phyloP scores from a whole-genome alignment of 106 monocot genomes.

The Gastrodia elata region DNA sequence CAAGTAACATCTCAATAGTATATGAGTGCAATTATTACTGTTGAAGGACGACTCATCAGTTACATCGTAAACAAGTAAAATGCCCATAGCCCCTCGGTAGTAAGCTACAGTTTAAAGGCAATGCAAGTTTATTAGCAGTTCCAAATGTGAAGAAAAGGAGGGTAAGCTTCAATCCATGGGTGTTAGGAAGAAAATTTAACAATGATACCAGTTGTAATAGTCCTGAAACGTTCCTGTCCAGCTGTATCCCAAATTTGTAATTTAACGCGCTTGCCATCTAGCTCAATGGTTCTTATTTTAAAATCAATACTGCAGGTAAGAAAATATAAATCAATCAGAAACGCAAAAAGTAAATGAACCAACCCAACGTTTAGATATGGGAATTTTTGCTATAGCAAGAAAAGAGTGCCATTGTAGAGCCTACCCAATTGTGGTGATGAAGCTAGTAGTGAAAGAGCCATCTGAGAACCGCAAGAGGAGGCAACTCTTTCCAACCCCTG shows the following conservation, averaged over 20 bases:
- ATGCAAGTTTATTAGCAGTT: neutral
- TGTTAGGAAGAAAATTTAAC: neutral
- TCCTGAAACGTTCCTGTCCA: constrained; percentile 24
- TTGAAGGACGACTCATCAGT: constrained; percentile 98
- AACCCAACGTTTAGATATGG: neutral
- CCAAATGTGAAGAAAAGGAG: neutral
- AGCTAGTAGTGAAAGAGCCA: constrained; percentile 32
- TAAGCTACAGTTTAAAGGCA: constrained; percentile 42
- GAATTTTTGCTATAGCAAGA: neutral
- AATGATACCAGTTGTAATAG: constrained; percentile 17
- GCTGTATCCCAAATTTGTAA: constrained; percentile 30
- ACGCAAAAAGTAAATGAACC: neutral
- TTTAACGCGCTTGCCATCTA: constrained; percentile 25
- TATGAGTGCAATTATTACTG: constrained; percentile 36
- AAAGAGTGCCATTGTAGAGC: constrained; percentile 1
- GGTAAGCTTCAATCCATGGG: neutral
- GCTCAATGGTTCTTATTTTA: constrained; percentile 27
- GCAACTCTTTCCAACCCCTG: constrained; percentile 29
- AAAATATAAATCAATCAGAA: constrained; percentile 6
- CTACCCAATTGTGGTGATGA: constrained; percentile 27
- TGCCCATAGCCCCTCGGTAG: constrained; percentile 96
- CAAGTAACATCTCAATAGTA: neutral
- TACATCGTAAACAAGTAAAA: constrained; percentile 98
- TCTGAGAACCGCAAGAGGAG: constrained; percentile 23
- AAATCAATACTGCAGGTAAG: constrained; percentile 18